Conservation (phyloP, 768 basidiomycete genomes). For the Cyclocybe cylindracea region DNA sequence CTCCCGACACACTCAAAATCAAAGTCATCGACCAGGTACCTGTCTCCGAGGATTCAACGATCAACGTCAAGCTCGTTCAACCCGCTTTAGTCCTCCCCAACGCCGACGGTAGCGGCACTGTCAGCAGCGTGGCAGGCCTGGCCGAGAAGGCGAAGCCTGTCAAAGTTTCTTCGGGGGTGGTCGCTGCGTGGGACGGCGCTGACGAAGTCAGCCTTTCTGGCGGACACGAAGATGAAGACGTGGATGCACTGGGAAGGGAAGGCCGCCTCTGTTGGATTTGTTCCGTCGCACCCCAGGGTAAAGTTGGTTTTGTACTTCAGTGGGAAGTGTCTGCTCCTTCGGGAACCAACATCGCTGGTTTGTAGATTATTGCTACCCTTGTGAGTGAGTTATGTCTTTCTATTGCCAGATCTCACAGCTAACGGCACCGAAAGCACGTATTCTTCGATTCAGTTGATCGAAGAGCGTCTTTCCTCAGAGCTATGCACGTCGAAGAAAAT, state of each 20-base stretch:
- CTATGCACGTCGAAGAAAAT: too few species aligned
- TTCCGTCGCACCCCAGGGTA: constrained; percentile 30
- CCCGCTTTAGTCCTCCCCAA: constrained; percentile 26
- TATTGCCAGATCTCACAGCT: too few species aligned
- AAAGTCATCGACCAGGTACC: constrained; percentile 42
- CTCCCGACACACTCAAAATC: constrained; percentile 19
- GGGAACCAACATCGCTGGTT: constrained; percentile 19
- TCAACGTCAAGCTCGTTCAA: constrained; percentile 42
- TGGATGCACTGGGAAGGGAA: constrained; percentile 28
- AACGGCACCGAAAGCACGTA: too few species aligned
- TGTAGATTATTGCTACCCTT: constrained; percentile 6
- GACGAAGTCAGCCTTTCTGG: constrained; percentile 22
- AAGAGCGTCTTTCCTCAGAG: too few species aligned
- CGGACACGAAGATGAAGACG: constrained; percentile 9
- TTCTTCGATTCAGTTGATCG: too few species aligned
- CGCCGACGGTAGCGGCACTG: constrained; percentile 4
- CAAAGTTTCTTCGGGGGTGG: constrained; percentile 25
- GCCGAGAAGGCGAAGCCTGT: constrained; percentile 15
- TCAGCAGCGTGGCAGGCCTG: not conserved
- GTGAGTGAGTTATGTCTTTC: too few species aligned
- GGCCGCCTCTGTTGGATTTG: constrained; percentile 36
- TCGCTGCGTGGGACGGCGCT: constrained; percentile 38
- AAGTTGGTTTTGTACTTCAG: constrained; percentile 28
- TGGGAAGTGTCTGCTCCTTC: constrained; percentile 36
- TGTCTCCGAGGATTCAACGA: constrained; percentile 36